A percentile compares a stretch with the other conserved stretches of the same genome.
Conservation (phyloP, 345 rosid species). For the Raphanus sativus region DNA sequence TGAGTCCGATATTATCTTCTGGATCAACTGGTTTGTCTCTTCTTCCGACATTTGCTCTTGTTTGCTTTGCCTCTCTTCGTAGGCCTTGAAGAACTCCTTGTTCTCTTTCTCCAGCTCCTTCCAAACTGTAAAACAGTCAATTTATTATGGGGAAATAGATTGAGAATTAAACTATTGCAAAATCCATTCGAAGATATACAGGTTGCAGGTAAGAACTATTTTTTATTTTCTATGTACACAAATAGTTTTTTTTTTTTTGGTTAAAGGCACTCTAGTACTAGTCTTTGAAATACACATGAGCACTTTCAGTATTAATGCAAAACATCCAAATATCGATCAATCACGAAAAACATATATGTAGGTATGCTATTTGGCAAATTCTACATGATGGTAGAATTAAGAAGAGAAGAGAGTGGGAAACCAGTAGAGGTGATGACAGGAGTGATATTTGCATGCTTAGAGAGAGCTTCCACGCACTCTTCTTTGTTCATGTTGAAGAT, state of each 20-base stretch:
- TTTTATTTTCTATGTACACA: not conserved
- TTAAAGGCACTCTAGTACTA: not conserved
- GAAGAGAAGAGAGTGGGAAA: constrained; percentile 14
- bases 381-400: not conserved
- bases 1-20: constrained; percentile 62
- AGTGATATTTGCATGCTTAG: constrained; percentile 78
- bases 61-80: constrained; percentile 56
- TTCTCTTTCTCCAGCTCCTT: constrained; percentile 88
- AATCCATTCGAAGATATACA: not conserved
- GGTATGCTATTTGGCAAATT: not conserved
- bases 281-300: constrained; percentile 2
- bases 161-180: not conserved
- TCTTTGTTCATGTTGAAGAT: constrained; percentile 82
- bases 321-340: not conserved
- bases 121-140: constrained; percentile 57
- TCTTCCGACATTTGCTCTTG: constrained; percentile 75
- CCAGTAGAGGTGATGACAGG: constrained; percentile 97
- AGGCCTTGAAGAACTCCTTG: constrained; percentile 80
- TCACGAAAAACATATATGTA: not conserved
- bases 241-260: not conserved
- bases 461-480: constrained; percentile 93
- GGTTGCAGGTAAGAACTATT: not conserved
- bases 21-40: constrained; percentile 76
- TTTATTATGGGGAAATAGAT: not conserved
- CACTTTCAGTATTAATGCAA: not conserved